These are phyloP conservation scores for Globisporangium mamillatum DNA, from an alignment of 352 stramenopile genomes.

Conservation along the genomic window DNA sequence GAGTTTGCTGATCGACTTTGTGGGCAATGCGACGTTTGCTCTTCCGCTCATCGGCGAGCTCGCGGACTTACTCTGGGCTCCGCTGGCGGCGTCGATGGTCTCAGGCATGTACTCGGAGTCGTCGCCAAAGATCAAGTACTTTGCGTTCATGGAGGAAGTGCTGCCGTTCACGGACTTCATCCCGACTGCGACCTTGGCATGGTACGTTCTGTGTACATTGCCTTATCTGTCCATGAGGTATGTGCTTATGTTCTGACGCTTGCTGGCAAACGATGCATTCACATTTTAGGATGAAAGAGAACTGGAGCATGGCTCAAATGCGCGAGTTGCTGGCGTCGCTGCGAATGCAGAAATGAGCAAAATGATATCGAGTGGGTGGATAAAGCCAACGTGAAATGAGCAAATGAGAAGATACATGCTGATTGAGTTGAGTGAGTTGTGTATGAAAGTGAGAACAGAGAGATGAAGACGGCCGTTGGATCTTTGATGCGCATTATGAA, in stretches of 20 bases:
- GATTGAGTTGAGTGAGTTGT: neutral
- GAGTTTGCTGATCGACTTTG: constrained; percentile 86
- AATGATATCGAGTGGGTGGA: neutral
- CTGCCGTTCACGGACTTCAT: constrained; percentile 96
- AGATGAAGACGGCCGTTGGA: neutral
- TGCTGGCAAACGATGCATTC: neutral
- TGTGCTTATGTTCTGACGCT: neutral
- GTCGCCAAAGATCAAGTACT: constrained; percentile 84
- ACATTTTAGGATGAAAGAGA: constrained; percentile 57
- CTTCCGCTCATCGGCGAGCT: constrained; percentile 87
- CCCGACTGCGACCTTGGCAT: constrained; percentile 92
- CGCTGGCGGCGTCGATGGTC: constrained; percentile 87
- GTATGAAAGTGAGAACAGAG: neutral
- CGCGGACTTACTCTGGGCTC: constrained; percentile 91
- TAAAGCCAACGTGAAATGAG: neutral
- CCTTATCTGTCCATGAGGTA: too few species aligned
- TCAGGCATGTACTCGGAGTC: constrained; percentile 89
- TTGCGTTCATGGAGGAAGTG: constrained; percentile 78
- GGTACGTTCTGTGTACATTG: constrained; percentile 31
- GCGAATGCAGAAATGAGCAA: neutral
- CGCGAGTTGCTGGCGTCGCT: constrained; percentile 20
- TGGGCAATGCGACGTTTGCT: constrained; percentile 87
- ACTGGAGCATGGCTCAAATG: constrained; percentile 40
- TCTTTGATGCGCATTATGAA: neutral
- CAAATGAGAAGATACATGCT: neutral